These are phyloP conservation scores for Paramecium primaurelia DNA, from an alignment of 73 alveolate species.

Conservation along the genomic window DNA sequence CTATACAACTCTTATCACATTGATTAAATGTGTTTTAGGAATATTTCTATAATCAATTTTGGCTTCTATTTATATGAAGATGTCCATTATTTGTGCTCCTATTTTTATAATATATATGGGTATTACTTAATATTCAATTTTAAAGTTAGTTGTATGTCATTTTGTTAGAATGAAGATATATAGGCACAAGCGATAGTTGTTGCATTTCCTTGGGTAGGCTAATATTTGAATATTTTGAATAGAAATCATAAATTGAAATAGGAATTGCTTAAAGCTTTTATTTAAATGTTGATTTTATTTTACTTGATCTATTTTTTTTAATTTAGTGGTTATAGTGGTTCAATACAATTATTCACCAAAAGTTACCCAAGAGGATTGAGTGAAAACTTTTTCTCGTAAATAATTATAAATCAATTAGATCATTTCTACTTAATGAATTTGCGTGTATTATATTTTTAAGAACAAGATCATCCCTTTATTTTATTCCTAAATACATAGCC, in stretches of 20 bases:
- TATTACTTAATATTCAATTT: neutral
- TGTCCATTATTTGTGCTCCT: slow-evolving; percentile 50
- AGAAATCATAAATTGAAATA: slow-evolving; percentile 7
- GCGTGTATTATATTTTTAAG: slow-evolving; percentile 19
- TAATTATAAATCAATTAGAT: neutral
- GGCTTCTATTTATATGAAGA: slow-evolving; percentile 51
- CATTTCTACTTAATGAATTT: slow-evolving; percentile 28
- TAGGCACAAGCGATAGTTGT: neutral
- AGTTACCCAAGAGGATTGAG: slow-evolving; percentile 50
- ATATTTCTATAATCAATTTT: slow-evolving; percentile 1
- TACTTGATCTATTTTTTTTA: neutral
- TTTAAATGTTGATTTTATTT: slow-evolving; percentile 39
- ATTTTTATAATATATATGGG: neutral
- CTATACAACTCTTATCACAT: neutral
- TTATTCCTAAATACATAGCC: slow-evolving; percentile 1
- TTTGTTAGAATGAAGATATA: slow-evolving; percentile 22
- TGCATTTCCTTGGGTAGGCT: slow-evolving; percentile 51
- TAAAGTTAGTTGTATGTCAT: slow-evolving; percentile 32
- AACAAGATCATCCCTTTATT: slow-evolving; percentile 50
- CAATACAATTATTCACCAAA: neutral
- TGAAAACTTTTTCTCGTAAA: slow-evolving; percentile 49
- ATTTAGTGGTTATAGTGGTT: neutral
- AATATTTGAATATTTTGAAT: slow-evolving; percentile 29
- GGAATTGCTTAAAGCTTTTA: slow-evolving; percentile 1
- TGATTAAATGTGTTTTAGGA: slow-evolving; percentile 1